Evolutionary conservation across 1,139 yeast genomes (phyloP), one percentile per base, ranked within the genome.

Genomic region (Diutina sp.): DNA sequence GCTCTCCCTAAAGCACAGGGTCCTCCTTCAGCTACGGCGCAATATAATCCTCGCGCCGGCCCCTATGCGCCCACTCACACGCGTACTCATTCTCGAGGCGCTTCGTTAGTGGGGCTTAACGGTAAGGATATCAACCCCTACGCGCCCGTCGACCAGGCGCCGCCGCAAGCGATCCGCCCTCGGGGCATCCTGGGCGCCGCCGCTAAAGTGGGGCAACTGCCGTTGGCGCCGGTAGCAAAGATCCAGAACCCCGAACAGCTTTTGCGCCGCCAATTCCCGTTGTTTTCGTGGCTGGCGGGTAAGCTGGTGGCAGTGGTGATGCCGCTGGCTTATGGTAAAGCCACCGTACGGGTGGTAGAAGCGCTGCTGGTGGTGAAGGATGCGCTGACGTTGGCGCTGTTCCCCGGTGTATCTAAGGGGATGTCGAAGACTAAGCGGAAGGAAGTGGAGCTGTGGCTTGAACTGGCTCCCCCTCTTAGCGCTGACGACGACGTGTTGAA

Each of bases 261-360:
- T 54, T 64, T 65, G 38, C 76, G 74, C 56, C 74, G 88, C 58
- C 96, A 89, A 66, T 87, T 87, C 67, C 96, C 96, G 0, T 68
- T 90, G 45, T 87, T 90, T 66, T 74, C 79, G 58, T 90, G 95
- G 88, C 80, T 88, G 54, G 70, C 73, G 46, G 67, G 76, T 6
- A 69, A 66, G 48, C 67, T 66, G 38, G 69, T 69, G 11, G 72
- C 67, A 1, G 60, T 62, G 11, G 63, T 76, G 55, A 62, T 71
- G n/a, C 76, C 78, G 4, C 61, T 58, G 14, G 55, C 58, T 2
- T 56, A 59, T n/a, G 59, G 63, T 14, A 60, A 58, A 28, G 61
- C 61, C 12, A 54, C 56, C 11, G 59, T 55, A 2, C 38, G 52
- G 12, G 46, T 57, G 5, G 52, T 21, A 18, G 48, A 55, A 3